Evolutionary conservation across 176 grass and related monocot species (phyloP), one percentile per base, ranked within the genome.

Genomic region (Eragrostis nindensis): DNA sequence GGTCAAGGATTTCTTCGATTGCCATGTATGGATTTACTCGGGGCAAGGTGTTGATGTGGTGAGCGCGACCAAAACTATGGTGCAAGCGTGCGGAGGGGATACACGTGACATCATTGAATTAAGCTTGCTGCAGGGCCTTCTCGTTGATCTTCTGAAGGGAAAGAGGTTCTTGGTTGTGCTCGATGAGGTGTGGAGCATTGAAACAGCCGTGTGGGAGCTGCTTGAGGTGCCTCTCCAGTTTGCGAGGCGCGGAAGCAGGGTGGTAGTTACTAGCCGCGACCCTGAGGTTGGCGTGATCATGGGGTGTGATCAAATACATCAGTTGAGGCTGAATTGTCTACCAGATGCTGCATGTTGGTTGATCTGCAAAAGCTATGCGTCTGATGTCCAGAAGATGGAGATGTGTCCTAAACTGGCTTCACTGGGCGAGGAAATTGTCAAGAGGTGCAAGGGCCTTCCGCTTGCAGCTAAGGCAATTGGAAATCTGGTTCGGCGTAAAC

Each of bases 111-210:
- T 71, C 18, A 80, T 44, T 39, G 43, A 84, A 53, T 29, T 86
- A 0, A 70, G 44, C 36, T 62, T 57, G 8, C 29, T 90, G 25
- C 79, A 80, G 30, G 29, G 70, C 18, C 60, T 21, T 26, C 49
- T 90, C 17, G 24, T 77, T 30, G 15, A 59, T 3, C 11, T 17
- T 62, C 46, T 88, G 17, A 46, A 79, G 70, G 66, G 67, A 14
- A 88, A 68, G 66, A 83, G 73, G 65, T 72, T 84, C 52, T 68
- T 88, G 86, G 57, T 88, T 59, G 80, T 88, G 17, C 70, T 88
- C 21, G 86, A 88, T 73, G 74, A 84, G 54, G 69, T 88, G 14
- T 88, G 86, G 80, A 49, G 65, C 45, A 69, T 79, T 56, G 41
- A 79, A n/a, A 44, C 21, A 12, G 18, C 16, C 17, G 11, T 41